Conservation (phyloP, 805 yeast genomes). For the Debaryomyces prosopidis region DNA sequence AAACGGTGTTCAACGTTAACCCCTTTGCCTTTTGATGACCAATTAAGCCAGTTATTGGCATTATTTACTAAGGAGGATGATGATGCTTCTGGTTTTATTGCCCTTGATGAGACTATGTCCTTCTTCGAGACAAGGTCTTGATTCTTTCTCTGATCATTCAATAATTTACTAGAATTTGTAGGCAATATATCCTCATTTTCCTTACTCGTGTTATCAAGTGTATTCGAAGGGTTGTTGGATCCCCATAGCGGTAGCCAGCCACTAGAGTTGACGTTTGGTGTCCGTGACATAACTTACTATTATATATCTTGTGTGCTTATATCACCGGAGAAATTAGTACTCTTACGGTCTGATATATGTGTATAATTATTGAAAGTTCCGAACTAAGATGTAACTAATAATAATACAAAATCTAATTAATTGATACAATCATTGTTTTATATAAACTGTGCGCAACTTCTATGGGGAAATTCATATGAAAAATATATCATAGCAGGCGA, state of each 20-base stretch:
- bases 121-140: neutral
- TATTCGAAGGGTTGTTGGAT: neutral
- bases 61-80: conserved; percentile 23
- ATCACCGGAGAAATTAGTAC: too few species aligned
- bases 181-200: neutral
- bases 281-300: conserved; percentile 1
- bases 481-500: neutral
- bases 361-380: too few species aligned
- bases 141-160: neutral
- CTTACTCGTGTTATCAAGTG: neutral
- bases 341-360: neutral
- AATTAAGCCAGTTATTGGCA: conserved; percentile 28
- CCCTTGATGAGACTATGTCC: neutral
- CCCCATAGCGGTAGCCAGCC: conserved; percentile 8
- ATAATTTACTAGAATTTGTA: neutral
- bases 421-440: too few species aligned
- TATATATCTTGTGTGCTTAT: neutral
- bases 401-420: too few species aligned
- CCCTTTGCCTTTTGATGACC: conserved; percentile 15
- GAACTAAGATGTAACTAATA: too few species aligned
- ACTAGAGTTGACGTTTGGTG: conserved; percentile 1
- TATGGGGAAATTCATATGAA: conserved; percentile 2
- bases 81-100: conserved; percentile 16
- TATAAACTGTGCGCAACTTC: too few species aligned
- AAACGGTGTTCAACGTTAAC: conserved; percentile 5